Base-by-base conservation (phyloP, 352 stramenopile genomes). In the Pythium oligandrum region DNA sequence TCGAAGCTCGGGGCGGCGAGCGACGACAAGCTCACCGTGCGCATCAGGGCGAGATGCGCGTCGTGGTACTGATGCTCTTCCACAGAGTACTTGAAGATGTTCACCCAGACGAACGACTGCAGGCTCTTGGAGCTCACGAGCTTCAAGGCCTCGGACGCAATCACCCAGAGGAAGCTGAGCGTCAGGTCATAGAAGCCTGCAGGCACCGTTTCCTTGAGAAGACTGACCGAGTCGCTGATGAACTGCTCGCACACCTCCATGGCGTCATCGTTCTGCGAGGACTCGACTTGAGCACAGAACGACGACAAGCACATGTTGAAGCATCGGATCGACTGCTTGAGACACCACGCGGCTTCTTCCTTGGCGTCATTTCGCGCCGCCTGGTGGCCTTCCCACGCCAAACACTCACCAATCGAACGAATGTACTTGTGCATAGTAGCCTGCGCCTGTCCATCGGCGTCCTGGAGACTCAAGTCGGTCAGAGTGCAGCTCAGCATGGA, bases 41-140 rank as follows among this genome's bases (percentile, higher is more conserved):
- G 78, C 74, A 88, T 88, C n/a, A 91, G 61, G 39, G 80, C 80
- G 33, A 89, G 59, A 36, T 91, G 80, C 0, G 78, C 78, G 35
- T 89, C 78, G 5, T 77, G 75, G 50, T 83, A 89, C 11, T 62
- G 39, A 31, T 57, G 70, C 32, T 84, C 73, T 34, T 91, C 78
- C 2, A 89, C 75, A 3, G 78, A 83, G 35, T 84, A 84, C 59
- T 91, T 91, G 49, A 91, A 91, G 49, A 91, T 73, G 55, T 91
- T 89, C 10, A 91, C 73, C 81, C 81, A 91, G 4, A 89, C 68
- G 48, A 91, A 91, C 4, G 76, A 83, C 61, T 91, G 74, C 31
- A 89, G 50, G 2, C 55, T 54, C 34, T 57, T 66, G 4, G 71
- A 60, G 11, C 73, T 9, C 48, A 59, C 53, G 53, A 73, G 67